Evolutionary conservation across 805 yeast species (phyloP).

Genomic region (Barnettozyma sp.): DNA sequence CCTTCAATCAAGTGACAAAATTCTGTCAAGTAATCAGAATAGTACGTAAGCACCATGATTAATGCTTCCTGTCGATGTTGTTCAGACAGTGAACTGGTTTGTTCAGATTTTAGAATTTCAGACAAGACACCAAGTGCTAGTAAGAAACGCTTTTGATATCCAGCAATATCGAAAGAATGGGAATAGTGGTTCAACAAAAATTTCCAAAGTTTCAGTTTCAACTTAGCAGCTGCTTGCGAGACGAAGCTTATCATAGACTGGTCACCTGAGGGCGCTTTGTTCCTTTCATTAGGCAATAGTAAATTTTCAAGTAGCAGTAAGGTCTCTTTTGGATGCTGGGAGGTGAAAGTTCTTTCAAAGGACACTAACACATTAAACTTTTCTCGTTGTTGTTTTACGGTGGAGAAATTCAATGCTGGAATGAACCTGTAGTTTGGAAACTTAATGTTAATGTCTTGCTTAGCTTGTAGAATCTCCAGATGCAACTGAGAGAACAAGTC

Average conservation of each 20-base stretch:
- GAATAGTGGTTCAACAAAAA: slow-evolving; percentile 54
- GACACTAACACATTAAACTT: slow-evolving; percentile 64
- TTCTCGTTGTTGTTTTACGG: slow-evolving; percentile 56
- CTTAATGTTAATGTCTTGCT: slow-evolving; percentile 24
- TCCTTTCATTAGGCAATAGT: slow-evolving; percentile 26
- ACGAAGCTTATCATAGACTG: slow-evolving; percentile 57
- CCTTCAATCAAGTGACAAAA: slow-evolving; percentile 26
- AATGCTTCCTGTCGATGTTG: slow-evolving; percentile 36
- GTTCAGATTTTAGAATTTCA: slow-evolving; percentile 27
- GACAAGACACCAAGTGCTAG: slow-evolving; percentile 41
- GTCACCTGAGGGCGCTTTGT: slow-evolving; percentile 27
- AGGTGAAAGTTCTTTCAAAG: slow-evolving; percentile 37
- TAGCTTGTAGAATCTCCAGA: slow-evolving; percentile 11
- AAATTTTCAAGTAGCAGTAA: slow-evolving; percentile 39
- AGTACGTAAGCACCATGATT: slow-evolving; percentile 45
- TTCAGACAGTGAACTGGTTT: slow-evolving; percentile 21
- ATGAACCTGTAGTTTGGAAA: slow-evolving; percentile 57
- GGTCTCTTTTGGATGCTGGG: slow-evolving; percentile 23
- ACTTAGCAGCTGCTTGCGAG: slow-evolving; percentile 52
- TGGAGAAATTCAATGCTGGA: slow-evolving; percentile 43
- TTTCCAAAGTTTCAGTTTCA: slow-evolving; percentile 71
- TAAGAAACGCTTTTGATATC: slow-evolving; percentile 44
- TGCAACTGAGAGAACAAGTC: slow-evolving; percentile 23
- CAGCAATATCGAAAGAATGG: slow-evolving; percentile 23
- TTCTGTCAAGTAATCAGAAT: slow-evolving; percentile 42